A percentile compares a stretch with the other conserved stretches of the same genome.
Conservation (phyloP, 2,329 filamentous ascomycete genomes). For the Alternaria viburni region DNA sequence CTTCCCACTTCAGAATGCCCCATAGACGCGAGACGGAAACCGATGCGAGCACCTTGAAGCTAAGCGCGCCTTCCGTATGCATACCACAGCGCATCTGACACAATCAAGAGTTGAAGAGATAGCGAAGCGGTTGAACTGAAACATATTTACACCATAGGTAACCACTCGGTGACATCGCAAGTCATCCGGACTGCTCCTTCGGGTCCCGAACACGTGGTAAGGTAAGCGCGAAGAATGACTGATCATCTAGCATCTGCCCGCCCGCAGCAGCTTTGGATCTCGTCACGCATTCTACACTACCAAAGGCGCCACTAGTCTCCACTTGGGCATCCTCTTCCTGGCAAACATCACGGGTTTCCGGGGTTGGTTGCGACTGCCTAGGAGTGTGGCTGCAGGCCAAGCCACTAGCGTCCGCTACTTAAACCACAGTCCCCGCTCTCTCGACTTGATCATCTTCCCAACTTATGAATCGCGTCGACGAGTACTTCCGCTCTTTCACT, state of each 20-base stretch:
- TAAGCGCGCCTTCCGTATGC: neutral
- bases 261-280: conserved; percentile 6
- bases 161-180: conserved; percentile 28
- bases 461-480: conserved; percentile 45
- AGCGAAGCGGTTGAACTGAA: conserved; percentile 26
- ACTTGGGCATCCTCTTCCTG: conserved; percentile 8
- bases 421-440: conserved; percentile 34
- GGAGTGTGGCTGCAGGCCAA: conserved; percentile 24
- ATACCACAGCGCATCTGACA: conserved; percentile 1
- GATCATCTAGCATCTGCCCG: conserved; percentile 15
- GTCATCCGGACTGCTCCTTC: conserved; percentile 36
- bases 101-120: conserved; percentile 9
- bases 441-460: conserved; percentile 37
- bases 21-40: neutral
- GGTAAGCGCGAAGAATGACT: conserved; percentile 30
- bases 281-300: conserved; percentile 4
- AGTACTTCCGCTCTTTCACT: conserved; percentile 25
- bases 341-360: conserved; percentile 21
- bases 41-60: neutral
- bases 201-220: conserved; percentile 43
- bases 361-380: conserved; percentile 28
- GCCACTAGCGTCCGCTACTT: conserved; percentile 30
- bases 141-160: conserved; percentile 42
- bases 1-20: conserved; percentile 3
- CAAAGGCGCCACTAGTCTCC: conserved; percentile 2